Evolutionary conservation across 805 yeast species (phyloP).

Genomic region (Candida verbasci): DNA sequence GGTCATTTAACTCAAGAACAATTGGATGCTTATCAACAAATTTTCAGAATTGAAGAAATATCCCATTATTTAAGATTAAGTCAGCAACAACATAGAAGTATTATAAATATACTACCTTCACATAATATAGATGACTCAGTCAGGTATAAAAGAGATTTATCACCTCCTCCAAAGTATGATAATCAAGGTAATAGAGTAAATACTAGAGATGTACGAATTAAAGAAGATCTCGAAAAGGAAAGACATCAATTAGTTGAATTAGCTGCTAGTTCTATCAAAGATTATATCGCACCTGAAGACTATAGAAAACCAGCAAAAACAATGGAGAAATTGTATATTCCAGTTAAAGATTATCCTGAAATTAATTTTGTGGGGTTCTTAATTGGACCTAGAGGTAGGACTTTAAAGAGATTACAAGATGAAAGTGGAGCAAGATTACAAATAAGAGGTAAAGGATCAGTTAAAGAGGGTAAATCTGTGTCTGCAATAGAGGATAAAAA

Average conservation of each 20-base stretch:
- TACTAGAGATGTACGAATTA: conserved; percentile 69
- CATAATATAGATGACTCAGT: conserved; percentile 22
- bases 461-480: conserved; percentile 76
- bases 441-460: conserved; percentile 93
- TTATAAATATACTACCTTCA: conserved; percentile 49
- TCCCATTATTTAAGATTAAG: conserved; percentile 47
- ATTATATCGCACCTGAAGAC: conserved; percentile 74
- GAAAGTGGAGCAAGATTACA: conserved; percentile 87
- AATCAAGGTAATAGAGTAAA: conserved; percentile 76
- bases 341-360: conserved; percentile 82
- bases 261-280: conserved; percentile 69
- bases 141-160: conserved; percentile 55
- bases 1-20: conserved; percentile 63
- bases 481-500: conserved; percentile 41
- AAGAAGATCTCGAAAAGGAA: conserved; percentile 66
- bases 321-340: conserved; percentile 78
- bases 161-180: conserved; percentile 94
- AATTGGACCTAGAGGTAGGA: conserved; percentile 94
- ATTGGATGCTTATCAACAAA: conserved; percentile 63
- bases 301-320: conserved; percentile 68
- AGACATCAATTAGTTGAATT: conserved; percentile 72
- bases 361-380: conserved; percentile 89
- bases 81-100: conserved; percentile 22
- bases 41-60: conserved; percentile 77
- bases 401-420: conserved; percentile 72